These are phyloP conservation scores for Pichia sp. DNA, from an alignment of 1,139 yeast species.

Conservation along the genomic window DNA sequence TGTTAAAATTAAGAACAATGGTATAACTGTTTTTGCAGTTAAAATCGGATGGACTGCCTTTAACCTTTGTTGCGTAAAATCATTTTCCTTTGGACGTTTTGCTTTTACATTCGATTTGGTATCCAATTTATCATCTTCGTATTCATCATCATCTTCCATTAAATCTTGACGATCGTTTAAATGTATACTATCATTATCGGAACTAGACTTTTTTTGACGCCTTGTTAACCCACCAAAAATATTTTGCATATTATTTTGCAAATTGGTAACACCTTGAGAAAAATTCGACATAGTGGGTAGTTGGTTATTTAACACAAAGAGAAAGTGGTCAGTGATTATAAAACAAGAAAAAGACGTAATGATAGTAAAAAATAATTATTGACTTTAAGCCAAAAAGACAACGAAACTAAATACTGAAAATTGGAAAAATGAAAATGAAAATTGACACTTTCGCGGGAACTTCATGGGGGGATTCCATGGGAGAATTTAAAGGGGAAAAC, in stretches of 20 bases:
- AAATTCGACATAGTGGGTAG: conserved; percentile 7
- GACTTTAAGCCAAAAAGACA: neutral
- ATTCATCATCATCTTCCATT: conserved; percentile 31
- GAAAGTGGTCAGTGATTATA: no score
- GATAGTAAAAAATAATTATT: neutral
- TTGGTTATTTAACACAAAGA: neutral
- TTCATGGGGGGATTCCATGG: neutral
- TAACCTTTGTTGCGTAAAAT: conserved; percentile 60
- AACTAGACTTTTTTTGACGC: conserved; percentile 4
- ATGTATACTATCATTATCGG: conserved; percentile 2
- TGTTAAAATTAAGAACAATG: conserved; percentile 68
- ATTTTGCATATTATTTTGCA: conserved; percentile 15
- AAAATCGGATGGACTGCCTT: conserved; percentile 68
- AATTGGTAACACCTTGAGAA: conserved; percentile 13
- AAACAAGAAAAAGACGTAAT: no score
- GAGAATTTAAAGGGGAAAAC: no score
- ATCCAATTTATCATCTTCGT: conserved; percentile 33
- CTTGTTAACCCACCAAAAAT: conserved; percentile 15
- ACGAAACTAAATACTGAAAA: no score
- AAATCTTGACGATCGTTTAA: conserved; percentile 16
- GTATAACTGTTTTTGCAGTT: conserved; percentile 86
- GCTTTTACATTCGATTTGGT: conserved; percentile 33
- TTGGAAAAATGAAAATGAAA: no score
- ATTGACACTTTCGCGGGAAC: neutral
- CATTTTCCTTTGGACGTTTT: conserved; percentile 52